phyloP scores from a whole-genome alignment of 306 rosid species.

The Cucumis sativus region DNA sequence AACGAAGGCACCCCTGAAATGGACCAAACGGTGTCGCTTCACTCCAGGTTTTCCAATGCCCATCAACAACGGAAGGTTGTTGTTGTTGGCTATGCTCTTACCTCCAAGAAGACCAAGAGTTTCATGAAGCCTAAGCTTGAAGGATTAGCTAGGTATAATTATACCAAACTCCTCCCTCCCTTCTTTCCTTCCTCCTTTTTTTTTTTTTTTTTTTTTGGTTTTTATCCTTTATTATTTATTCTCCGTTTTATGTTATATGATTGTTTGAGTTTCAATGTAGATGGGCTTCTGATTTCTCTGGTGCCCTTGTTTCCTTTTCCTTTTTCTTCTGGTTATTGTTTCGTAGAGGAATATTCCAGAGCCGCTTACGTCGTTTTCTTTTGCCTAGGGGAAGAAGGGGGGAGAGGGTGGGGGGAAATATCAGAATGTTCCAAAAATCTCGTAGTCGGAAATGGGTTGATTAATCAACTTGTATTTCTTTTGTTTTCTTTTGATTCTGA shows the following conservation, averaged over 20 bases:
- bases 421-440: background rate
- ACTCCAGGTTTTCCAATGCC: conserved; percentile 11
- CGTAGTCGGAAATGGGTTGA: background rate
- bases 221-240: background rate
- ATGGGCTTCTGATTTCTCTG: background rate
- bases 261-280: background rate
- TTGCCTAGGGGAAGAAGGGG: conserved; percentile 26
- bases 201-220: background rate
- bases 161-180: background rate
- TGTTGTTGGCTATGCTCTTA: conserved; percentile 87
- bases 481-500: background rate
- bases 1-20: conserved; percentile 17
- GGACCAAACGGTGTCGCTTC: conserved; percentile 18
- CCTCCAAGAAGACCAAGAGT: conserved; percentile 87
- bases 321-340: background rate
- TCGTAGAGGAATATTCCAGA: conserved; percentile 1
- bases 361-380: conserved; percentile 31
- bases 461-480: background rate
- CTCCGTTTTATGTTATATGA: background rate
- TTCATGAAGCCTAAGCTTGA: conserved; percentile 85
- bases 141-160: conserved; percentile 63
- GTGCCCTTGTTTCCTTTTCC: background rate
- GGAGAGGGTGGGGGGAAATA: conserved; percentile 7
- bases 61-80: conserved; percentile 29
- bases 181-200: no score